Evolutionary conservation across 176 grass and related monocot species (phyloP).

Genomic region (Zoysia pacifica): DNA sequence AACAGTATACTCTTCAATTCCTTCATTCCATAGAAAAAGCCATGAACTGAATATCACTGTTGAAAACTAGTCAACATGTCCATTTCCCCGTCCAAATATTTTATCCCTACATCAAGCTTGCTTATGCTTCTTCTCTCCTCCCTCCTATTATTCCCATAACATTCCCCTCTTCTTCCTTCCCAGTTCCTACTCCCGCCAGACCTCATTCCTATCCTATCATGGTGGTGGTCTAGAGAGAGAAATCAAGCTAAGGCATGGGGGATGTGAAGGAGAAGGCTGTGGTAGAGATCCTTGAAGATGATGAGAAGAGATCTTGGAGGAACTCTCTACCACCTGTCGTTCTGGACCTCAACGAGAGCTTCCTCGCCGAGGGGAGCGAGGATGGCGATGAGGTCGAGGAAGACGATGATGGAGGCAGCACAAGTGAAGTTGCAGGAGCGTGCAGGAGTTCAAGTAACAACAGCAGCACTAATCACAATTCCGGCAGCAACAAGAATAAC

Average conservation of each 20-base stretch:
- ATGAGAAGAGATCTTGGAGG: slow-evolving; percentile 36
- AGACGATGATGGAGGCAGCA: slow-evolving; percentile 25
- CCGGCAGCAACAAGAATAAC: slow-evolving; percentile 34
- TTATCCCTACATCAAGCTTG: slow-evolving; percentile 48
- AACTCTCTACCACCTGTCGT: slow-evolving; percentile 15
- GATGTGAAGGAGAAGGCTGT: slow-evolving; percentile 53
- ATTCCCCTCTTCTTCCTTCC: slow-evolving; percentile 63
- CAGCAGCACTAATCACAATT: slow-evolving; percentile 57
- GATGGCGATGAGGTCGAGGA: slow-evolving; percentile 25
- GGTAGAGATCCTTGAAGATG: slow-evolving; percentile 51
- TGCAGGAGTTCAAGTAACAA: slow-evolving; percentile 50
- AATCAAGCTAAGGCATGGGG: slow-evolving; percentile 32
- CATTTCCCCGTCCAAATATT: slow-evolving; percentile 52
- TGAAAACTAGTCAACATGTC: slow-evolving; percentile 81
- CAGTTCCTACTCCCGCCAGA: slow-evolving; percentile 38
- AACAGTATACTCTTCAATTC: slow-evolving; percentile 52
- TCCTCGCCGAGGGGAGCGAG: slow-evolving; percentile 27
- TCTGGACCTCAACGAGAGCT: slow-evolving; percentile 78
- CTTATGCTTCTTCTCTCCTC: slow-evolving; percentile 36
- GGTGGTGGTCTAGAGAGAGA: slow-evolving; percentile 39
- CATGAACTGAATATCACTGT: slow-evolving; percentile 56
- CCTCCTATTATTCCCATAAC: slow-evolving; percentile 45
- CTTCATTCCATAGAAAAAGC: slow-evolving; percentile 49
- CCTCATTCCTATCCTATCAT: slow-evolving; percentile 54
- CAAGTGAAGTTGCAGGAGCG: slow-evolving; percentile 38